Evolutionary conservation across 495 filamentous ascomycete species (phyloP), one percentile per base, ranked within the genome.

Genomic region (Penicillium pancosmium): DNA sequence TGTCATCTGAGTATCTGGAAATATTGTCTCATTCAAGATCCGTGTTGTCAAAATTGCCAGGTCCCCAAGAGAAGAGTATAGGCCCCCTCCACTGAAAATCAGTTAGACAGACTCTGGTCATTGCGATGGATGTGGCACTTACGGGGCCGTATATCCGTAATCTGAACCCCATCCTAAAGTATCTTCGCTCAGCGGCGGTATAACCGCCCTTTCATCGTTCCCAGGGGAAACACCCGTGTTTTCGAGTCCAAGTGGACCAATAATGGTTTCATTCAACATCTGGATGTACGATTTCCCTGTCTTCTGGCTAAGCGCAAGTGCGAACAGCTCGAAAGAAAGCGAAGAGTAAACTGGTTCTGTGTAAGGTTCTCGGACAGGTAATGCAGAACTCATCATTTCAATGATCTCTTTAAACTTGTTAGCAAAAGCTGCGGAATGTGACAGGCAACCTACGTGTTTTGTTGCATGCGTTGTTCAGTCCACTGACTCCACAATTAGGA

Each of bases 171-270:
- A 63, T 13, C 13, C 19, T 12, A 48, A 55, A 1, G 35, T n/a
- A 3, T 40, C 61, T 13, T 12, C 8, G 15, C 13, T 13, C 3
- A 49, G 47, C 27, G 52, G 52, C 10, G 61, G 61, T 23, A 63
- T 52, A n/a, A 57, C 52, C 5, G 56, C 61, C 4, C 13, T 13
- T 4, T 49, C 35, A 21, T 52, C 35, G 18, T 55, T n/a, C 36
- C 61, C 61, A 13, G 56, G 61, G 16, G 61, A 59, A 3, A 56
- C 48, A 18, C 56, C 61, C 5, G 61, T 55, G 51, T 55, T 63
- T 23, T 31, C 34, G 12, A 63, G 21, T 25, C 58, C 58, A 15
- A 63, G 18, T 11, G 61, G 61, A 4, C 41, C 46, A 5, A 52
- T 23, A 10, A 63, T 54, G 7, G 31, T 47, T 34, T 63, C 61